Evolutionary conservation across 176 grass and related monocot species (phyloP), one percentile per base, ranked within the genome.

Genomic region (Luzula sylvatica): DNA sequence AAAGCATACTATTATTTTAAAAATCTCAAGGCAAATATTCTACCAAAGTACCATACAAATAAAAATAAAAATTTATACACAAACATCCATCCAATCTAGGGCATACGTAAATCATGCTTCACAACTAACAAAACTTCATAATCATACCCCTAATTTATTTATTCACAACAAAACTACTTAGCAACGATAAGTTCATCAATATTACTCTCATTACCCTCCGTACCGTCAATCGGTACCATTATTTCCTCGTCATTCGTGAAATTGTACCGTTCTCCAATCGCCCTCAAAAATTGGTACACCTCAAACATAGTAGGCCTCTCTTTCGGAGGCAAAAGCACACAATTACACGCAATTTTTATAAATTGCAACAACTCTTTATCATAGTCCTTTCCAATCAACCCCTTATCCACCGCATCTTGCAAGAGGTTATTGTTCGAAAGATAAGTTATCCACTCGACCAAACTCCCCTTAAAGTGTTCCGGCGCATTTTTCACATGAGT

Each of bases 381-480:
- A 4, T 46, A 50, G 26, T 79, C 75, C 77, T 89, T 96, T 8
- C 90, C 90, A 53, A 96, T 96, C 61, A 89, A 53, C 3, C 76
- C 78, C 28, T 89, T 96, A 41, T 96, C 90, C 7, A 82, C 26
- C 0, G 81, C 90, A 71, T 96, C 81, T 38, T 86, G 90, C 68
- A 96, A 69, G 46, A 96, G 58, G 22, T 67, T 76, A 39, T 82
- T 96, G 18, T 96, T 89, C 22, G 90, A 96, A n/a, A 96, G 84
- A 45, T 76, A 96, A 16, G 84, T 86, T 61, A 96, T 84, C 90
- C 90, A 96, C 16, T 96, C 90, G 21, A 88, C 90, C 71, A 89
- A 73, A 65, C 81, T 96, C 0, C 90, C 90, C 71, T 76, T 96
- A 32, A 96, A 96, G 61, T 75, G 75, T 30, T 89, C 84, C 18